phyloP scores from a whole-genome alignment of 306 rosid genomes.

The Quercus cerris region DNA sequence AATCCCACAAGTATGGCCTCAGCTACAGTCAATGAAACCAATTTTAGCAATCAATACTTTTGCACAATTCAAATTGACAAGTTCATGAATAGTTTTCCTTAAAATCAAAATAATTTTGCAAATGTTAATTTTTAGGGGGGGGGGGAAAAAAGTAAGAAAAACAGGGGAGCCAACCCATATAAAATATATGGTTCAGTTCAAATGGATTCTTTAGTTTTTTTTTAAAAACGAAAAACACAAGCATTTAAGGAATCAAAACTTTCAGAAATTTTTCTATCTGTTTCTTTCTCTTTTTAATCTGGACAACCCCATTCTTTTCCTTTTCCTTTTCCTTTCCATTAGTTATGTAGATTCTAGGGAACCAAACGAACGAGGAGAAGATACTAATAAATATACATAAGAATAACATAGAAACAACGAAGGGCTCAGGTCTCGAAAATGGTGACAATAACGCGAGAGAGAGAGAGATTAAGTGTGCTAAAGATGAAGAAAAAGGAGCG shows the following conservation, averaged over 20 bases:
- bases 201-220: not conserved
- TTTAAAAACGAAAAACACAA: not conserved
- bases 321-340: not conserved
- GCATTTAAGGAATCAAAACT: not conserved
- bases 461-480: too few species aligned
- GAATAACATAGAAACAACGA: too few species aligned
- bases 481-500: not conserved
- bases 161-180: not conserved
- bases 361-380: not conserved
- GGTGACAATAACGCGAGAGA: too few species aligned
- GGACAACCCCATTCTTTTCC: not conserved
- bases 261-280: not conserved
- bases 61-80: too few species aligned
- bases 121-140: not conserved
- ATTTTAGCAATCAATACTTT: not conserved
- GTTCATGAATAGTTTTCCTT: not conserved
- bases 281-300: not conserved
- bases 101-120: not conserved
- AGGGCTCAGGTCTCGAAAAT: too few species aligned
- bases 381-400: too few species aligned
- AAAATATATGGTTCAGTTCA: not conserved
- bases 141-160: not conserved
- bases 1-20: slow-evolving; percentile 72
- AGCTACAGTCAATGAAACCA: slow-evolving; percentile 35
- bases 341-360: not conserved